Evolutionary conservation across 176 grass and related monocot species (phyloP).

Genomic region (Eragrostis curvula): DNA sequence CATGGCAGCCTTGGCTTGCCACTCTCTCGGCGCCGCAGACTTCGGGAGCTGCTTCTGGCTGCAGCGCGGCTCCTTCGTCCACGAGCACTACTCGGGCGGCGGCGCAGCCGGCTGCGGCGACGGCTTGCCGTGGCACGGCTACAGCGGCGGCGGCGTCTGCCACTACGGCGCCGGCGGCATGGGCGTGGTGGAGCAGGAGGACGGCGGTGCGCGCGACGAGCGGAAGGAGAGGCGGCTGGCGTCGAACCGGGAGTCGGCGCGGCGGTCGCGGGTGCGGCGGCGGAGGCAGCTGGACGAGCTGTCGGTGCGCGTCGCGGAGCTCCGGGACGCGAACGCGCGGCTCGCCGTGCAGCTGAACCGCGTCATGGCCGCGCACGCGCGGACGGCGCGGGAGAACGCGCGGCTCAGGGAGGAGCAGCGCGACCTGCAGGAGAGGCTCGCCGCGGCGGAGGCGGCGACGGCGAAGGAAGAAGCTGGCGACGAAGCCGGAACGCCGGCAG

Average conservation of each 20-base stretch:
- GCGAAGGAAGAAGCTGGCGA: not conserved
- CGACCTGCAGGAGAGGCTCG: conserved; percentile 38
- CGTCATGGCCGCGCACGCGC: conserved; percentile 31
- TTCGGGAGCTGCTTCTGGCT: conserved; percentile 16
- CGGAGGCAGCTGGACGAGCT: conserved; percentile 54
- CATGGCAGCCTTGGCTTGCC: conserved; percentile 19
- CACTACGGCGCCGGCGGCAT: not conserved
- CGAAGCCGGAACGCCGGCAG: not conserved
- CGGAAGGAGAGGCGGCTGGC: conserved; percentile 58
- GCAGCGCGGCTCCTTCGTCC: not conserved
- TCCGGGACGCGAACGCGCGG: conserved; percentile 45
- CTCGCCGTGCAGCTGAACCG: conserved; percentile 53
- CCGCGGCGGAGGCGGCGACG: not conserved
- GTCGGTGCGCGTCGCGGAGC: conserved; percentile 30
- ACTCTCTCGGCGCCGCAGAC: conserved; percentile 7
- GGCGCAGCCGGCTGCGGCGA: not conserved
- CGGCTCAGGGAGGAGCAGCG: conserved; percentile 22
- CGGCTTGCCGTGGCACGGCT: not conserved
- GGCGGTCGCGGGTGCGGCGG: conserved; percentile 51
- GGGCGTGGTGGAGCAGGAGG: not conserved
- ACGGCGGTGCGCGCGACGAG: not conserved
- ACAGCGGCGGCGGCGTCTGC: conserved; percentile 1
- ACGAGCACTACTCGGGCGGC: not conserved
- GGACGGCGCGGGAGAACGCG: conserved; percentile 36
- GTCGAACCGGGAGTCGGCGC: conserved; percentile 64